Evolutionary conservation across 176 grass and related monocot species (phyloP), one percentile per base, ranked within the genome.

Genomic region (Oryza officinalis): DNA sequence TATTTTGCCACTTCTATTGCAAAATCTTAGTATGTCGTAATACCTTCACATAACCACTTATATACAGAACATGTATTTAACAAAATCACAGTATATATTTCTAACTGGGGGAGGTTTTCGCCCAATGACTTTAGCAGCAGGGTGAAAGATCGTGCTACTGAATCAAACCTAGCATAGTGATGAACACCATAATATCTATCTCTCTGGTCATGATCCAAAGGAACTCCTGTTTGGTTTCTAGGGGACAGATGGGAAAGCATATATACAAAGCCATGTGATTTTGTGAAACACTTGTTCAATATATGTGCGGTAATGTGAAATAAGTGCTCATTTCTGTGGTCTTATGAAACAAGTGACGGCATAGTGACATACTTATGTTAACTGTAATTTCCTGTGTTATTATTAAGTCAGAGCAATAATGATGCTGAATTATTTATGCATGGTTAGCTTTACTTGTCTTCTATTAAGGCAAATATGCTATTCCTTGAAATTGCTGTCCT

Each of bases 391-490:
- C n/a, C n/a, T 61, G 8, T 25, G 8, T 9, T 52, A 0, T 66
- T 83, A 84, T 23, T 75, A 13, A 71, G 63, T 32, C 43, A 67
- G 22, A 80, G 41, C 30, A 74, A 72, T 49, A 84, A 23, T 46
- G 41, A 20, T 83, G 25, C 6, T 49, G 80, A 52, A 27, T 75
- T 83, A 22, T 75, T n/a, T 66, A 27, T 63, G 60, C 13, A 30
- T 35, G 37, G 14, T 63, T 38, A 25, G 57, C 41, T 66, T 43
- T 79, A 31, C 6, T 43, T 77, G 69, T 85, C 30, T 18, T 69
- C 1, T 60, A 17, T 60, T 25, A 69, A 49, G 28, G 49, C 8
- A 83, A 63, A 63, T 79, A 46, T 50, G 35, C 60, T 82, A 9
- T 78, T 46, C 27, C 41, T 41, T n/a, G 11, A 10, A 35, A 77